Base-by-base conservation (phyloP, 108 stramenopile genomes). In the Pelagomonas calceolata region DNA sequence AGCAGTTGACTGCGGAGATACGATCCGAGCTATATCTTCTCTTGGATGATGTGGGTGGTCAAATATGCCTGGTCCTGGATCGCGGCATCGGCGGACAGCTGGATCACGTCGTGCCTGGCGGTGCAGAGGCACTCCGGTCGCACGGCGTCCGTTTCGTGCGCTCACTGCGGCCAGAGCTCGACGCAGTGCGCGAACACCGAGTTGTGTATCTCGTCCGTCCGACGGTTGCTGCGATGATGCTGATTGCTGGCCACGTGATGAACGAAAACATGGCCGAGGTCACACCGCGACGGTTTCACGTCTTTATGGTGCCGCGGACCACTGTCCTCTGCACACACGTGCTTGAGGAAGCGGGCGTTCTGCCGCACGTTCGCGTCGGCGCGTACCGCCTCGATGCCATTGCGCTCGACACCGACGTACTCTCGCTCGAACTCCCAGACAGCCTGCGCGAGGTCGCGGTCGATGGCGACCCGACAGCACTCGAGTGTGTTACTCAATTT, bases 321-420 rank as follows among this genome's bases (percentile, higher is more conserved):
- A 78, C 84, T 34, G 64, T 80, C 32, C 37, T 79, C 32, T 82
- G 84, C 77, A 79, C 80, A 76, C 81, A 84, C 66, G 68, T 76
- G 18, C 36, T 84, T 4, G 36, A 34, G 26, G 84, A 84, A 37
- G 79, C 71, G 30, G 76, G 60, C 15, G 76, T 84, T 30, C 51
- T 71, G 33, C 37, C 64, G 3, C 36, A 64, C 34, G 64, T 82
- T 10, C 66, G 75, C 30, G 35, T 83, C 0, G 69, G 65, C 15
- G 82, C 82, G 51, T 80, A 65, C 45, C 75, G 74, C 44, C 75
- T 84, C 0, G 84, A 82, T 45, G 73, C 82, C 30, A 67, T 84
- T 0, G 78, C 81, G 30, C 78, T 82, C 65, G 84, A 84, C 65
- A 74, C 37, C 39, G 84, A 84, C 63, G 35, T 84, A 0, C 63